phyloP scores from a whole-genome alignment of 2,329 filamentous ascomycete genomes.

The Alternaria ethzedia region DNA sequence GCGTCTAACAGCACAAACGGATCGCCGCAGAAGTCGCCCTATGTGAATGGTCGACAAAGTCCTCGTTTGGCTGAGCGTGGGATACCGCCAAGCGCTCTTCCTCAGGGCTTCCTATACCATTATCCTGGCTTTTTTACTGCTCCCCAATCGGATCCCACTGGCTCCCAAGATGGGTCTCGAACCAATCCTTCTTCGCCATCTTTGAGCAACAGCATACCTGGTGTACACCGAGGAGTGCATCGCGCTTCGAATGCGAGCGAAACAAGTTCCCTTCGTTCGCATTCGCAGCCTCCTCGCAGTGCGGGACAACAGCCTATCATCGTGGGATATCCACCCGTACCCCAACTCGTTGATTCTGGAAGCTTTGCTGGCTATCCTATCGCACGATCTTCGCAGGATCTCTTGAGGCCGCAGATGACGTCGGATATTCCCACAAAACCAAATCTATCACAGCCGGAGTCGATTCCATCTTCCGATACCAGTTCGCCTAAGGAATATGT shows the following conservation, averaged over 20 bases:
- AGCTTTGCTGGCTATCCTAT: conserved; percentile 43
- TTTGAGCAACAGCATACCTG: conserved; percentile 51
- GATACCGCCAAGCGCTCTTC: conserved; percentile 37
- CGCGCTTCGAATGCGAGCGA: conserved; percentile 54
- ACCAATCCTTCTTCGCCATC: conserved; percentile 59
- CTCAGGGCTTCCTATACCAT: conserved; percentile 54
- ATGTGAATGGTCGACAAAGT: conserved; percentile 40
- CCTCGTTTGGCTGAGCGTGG: conserved; percentile 39
- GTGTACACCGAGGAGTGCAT: conserved; percentile 52
- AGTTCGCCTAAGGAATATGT: conserved; percentile 58
- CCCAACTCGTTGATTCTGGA: conserved; percentile 41
- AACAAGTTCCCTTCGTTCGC: conserved; percentile 53
- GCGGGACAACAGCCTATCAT: conserved; percentile 49
- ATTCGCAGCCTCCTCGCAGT: conserved; percentile 58
- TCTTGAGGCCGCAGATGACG: conserved; percentile 21
- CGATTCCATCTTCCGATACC: conserved; percentile 30
- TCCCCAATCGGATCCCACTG: conserved; percentile 43
- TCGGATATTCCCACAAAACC: conserved; percentile 33
- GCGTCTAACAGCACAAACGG: conserved; percentile 44
- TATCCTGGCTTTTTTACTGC: conserved; percentile 54
- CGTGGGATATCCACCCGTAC: conserved; percentile 49
- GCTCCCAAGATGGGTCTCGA: conserved; percentile 51
- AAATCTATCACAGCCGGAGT: conserved; percentile 25
- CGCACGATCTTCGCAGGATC: conserved; percentile 42
- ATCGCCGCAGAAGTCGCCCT: conserved; percentile 51